These are phyloP conservation scores for Exophiala sp. DNA, from an alignment of 2,329 filamentous ascomycete genomes.

Conservation along the genomic window DNA sequence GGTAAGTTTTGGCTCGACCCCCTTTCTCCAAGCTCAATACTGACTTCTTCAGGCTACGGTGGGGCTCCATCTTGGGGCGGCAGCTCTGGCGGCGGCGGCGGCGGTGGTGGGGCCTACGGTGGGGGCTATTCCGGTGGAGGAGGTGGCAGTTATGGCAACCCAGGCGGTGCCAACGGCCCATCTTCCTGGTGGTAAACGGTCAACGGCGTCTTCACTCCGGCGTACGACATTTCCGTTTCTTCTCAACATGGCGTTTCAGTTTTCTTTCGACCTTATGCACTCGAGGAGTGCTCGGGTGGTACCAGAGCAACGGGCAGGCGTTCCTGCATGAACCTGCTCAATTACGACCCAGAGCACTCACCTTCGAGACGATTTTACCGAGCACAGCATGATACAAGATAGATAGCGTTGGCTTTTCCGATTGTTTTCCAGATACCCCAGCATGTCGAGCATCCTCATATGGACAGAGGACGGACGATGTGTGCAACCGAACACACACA, in stretches of 20 bases:
- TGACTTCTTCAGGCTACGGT: slow-evolving; percentile 23
- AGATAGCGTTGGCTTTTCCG: slow-evolving; percentile 51
- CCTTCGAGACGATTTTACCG: slow-evolving; percentile 32
- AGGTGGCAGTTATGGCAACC: slow-evolving; percentile 47
- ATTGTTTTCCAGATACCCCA: slow-evolving; percentile 48
- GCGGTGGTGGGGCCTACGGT: slow-evolving; percentile 14
- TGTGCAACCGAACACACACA: slow-evolving; percentile 23
- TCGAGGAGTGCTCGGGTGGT: slow-evolving; percentile 39
- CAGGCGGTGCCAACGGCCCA: slow-evolving; percentile 48
- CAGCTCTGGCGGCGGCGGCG: slow-evolving; percentile 28
- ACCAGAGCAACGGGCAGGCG: slow-evolving; percentile 28
- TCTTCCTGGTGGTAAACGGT: slow-evolving; percentile 52
- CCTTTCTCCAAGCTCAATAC: slow-evolving; percentile 1
- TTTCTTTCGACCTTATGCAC: slow-evolving; percentile 30
- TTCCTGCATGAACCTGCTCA: slow-evolving; percentile 16
- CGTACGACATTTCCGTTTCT: slow-evolving; percentile 38
- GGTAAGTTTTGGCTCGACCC: slow-evolving; percentile 21
- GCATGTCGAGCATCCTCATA: slow-evolving; percentile 39
- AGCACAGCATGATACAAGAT: slow-evolving; percentile 47
- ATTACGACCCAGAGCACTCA: slow-evolving; percentile 27
- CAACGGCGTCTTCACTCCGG: slow-evolving; percentile 34
- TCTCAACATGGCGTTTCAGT: slow-evolving; percentile 33
- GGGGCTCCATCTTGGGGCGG: slow-evolving; percentile 19
- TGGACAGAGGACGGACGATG: slow-evolving; percentile 28
- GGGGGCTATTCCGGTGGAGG: slow-evolving; percentile 36